These are phyloP conservation scores for Fusarium redolens DNA, from an alignment of 2,329 filamentous ascomycete species.

Conservation along the genomic window DNA sequence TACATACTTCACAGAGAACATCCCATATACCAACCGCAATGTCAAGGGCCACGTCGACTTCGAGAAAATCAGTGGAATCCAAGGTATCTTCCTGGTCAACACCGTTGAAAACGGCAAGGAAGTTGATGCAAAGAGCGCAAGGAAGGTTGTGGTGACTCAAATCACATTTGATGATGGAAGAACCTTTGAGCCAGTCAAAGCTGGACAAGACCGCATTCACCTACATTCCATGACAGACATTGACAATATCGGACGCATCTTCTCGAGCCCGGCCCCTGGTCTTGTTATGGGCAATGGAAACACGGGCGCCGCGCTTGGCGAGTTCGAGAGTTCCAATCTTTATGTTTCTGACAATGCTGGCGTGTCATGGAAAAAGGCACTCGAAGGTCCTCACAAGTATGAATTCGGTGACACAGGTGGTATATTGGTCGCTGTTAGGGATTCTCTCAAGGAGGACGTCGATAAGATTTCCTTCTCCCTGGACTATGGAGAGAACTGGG, in stretches of 20 bases:
- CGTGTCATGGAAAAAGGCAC: slow-evolving; percentile 79
- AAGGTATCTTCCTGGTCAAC: slow-evolving; percentile 93
- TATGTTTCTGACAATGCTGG: slow-evolving; percentile 94
- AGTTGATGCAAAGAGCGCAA: slow-evolving; percentile 65
- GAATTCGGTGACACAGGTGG: slow-evolving; percentile 96
- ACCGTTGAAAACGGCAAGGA: slow-evolving; percentile 87
- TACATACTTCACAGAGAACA: slow-evolving; percentile 92
- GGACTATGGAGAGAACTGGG: slow-evolving; percentile 89
- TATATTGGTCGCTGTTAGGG: slow-evolving; percentile 83
- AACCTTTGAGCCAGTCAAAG: slow-evolving; percentile 80
- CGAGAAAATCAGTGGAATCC: slow-evolving; percentile 90
- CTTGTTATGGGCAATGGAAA: slow-evolving; percentile 96
- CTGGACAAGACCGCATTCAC: slow-evolving; percentile 77
- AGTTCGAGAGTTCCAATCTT: slow-evolving; percentile 79
- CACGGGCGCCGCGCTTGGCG: slow-evolving; percentile 77
- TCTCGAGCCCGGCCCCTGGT: slow-evolving; percentile 92
- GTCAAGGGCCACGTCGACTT: slow-evolving; percentile 85
- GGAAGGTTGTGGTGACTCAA: slow-evolving; percentile 78
- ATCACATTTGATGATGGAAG: slow-evolving; percentile 97
- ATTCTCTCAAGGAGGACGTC: slow-evolving; percentile 72
- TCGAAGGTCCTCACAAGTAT: slow-evolving; percentile 90
- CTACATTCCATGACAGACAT: slow-evolving; percentile 92
- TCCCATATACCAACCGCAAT: slow-evolving; percentile 92
- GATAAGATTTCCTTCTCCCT: slow-evolving; percentile 79
- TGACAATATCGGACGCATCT: slow-evolving; percentile 85